Evolutionary conservation across 768 basidiomycete genomes (phyloP).

Genomic region (Tulasnella sp.): DNA sequence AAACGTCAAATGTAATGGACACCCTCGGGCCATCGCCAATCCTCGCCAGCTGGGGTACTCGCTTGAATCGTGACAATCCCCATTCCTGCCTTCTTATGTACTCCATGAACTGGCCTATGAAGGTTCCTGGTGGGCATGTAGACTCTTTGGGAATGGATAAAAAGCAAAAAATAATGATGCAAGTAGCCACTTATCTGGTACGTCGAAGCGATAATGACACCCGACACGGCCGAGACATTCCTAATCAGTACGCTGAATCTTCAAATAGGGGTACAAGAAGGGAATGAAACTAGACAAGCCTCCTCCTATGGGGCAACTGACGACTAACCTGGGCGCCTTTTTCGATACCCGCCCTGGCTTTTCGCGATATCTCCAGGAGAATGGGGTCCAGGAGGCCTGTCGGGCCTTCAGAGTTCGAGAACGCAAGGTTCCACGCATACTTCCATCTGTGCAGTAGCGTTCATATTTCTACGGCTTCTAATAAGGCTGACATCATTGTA

Average conservation of each 20-base stretch:
- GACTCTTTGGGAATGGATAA: neutral
- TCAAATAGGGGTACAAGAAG: neutral
- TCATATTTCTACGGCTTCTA: neutral
- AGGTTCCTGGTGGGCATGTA: neutral
- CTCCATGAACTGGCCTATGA: constrained; percentile 49
- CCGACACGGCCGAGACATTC: neutral
- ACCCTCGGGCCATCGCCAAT: constrained; percentile 40
- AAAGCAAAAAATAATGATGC: neutral
- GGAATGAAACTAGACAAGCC: neutral
- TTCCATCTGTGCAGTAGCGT: neutral
- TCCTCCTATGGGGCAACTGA: neutral
- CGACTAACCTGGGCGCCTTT: neutral
- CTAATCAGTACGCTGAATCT: too few relatives aligned
- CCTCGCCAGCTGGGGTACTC: constrained; percentile 41
- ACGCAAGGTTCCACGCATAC: neutral
- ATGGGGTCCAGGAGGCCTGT: neutral
- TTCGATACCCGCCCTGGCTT: neutral
- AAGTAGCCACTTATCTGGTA: neutral
- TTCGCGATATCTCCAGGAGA: neutral
- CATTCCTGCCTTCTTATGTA: constrained; percentile 44
- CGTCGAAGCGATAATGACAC: too few relatives aligned
- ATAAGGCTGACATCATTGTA: neutral
- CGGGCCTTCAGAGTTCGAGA: neutral
- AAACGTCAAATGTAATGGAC: constrained; percentile 51
- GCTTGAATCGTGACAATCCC: constrained; percentile 38